These are phyloP conservation scores for Fusarium nodosum DNA, from an alignment of 2,329 filamentous ascomycete genomes.

Conservation along the genomic window DNA sequence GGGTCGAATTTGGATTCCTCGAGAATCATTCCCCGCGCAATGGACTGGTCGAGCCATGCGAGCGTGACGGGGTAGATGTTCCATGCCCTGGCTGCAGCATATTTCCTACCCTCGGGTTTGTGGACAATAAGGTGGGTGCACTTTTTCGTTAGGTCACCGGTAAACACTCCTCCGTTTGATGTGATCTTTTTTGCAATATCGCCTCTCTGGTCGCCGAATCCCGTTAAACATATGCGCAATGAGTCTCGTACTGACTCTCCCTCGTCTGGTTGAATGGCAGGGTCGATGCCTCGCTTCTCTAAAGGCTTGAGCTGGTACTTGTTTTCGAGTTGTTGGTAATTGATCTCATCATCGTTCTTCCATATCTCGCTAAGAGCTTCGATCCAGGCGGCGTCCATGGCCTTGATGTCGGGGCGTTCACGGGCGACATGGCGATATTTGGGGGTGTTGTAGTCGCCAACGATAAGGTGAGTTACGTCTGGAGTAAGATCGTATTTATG, in stretches of 20 bases:
- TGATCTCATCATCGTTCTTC: constrained; percentile 83
- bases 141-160: constrained; percentile 85
- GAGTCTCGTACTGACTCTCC: constrained; percentile 54
- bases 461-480: constrained; percentile 93
- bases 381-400: constrained; percentile 87
- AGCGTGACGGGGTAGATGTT: constrained; percentile 81
- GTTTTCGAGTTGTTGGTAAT: constrained; percentile 77
- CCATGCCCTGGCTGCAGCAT: constrained; percentile 88
- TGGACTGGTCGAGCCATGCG: constrained; percentile 87
- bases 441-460: constrained; percentile 87
- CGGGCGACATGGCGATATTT: constrained; percentile 97
- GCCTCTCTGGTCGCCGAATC: constrained; percentile 74
- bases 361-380: constrained; percentile 83
- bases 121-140: constrained; percentile 91
- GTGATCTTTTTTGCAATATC: constrained; percentile 76
- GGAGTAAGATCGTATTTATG: constrained; percentile 95
- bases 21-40: constrained; percentile 89
- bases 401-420: constrained; percentile 86
- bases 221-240: constrained; percentile 68
- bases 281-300: constrained; percentile 63
- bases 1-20: constrained; percentile 90
- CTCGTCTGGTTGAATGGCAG: constrained; percentile 43
- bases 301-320: constrained; percentile 75
- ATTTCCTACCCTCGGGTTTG: constrained; percentile 87
- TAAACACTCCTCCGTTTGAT: constrained; percentile 83